These are phyloP conservation scores for Phytophthora citricola DNA, from an alignment of 352 stramenopile species.

Conservation along the genomic window DNA sequence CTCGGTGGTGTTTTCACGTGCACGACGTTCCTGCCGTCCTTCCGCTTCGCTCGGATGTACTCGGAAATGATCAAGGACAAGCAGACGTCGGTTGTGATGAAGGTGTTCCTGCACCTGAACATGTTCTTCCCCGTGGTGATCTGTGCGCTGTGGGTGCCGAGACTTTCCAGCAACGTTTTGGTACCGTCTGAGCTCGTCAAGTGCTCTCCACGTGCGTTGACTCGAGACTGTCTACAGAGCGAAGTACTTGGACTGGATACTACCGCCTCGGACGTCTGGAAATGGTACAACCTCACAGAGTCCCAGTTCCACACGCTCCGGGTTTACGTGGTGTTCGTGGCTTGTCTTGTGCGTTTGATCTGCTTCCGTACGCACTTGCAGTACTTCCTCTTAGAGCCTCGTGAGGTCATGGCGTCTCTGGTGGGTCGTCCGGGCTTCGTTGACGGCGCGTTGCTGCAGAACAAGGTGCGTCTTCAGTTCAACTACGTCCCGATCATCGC, in stretches of 20 bases:
- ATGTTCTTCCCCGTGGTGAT: slow-evolving; percentile 70
- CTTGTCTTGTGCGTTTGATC: slow-evolving; percentile 53
- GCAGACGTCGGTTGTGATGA: slow-evolving; percentile 34
- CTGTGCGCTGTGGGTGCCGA: slow-evolving; percentile 61
- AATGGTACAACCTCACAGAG: slow-evolving; percentile 57
- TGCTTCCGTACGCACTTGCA: slow-evolving; percentile 76
- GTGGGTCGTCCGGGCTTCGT: slow-evolving; percentile 58
- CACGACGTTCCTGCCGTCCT: slow-evolving; percentile 74
- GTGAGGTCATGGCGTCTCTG: slow-evolving; percentile 69
- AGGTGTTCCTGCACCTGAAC: slow-evolving; percentile 75
- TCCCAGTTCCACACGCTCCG: slow-evolving; percentile 63
- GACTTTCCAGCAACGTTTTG: slow-evolving; percentile 53
- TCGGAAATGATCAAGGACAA: slow-evolving; percentile 65
- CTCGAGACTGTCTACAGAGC: slow-evolving; percentile 61
- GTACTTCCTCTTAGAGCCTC: slow-evolving; percentile 79
- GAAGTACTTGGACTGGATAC: slow-evolving; percentile 33
- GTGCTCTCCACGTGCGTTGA: slow-evolving; percentile 50
- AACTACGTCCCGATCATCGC: slow-evolving; percentile 84
- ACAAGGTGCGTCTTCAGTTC: slow-evolving; percentile 81
- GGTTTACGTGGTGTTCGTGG: slow-evolving; percentile 57
- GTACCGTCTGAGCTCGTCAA: slow-evolving; percentile 55
- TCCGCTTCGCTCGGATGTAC: slow-evolving; percentile 86
- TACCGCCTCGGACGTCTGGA: slow-evolving; percentile 27
- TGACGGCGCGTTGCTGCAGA: slow-evolving; percentile 66
- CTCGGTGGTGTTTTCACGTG: slow-evolving; percentile 63